Percentiles rank a stretch among this genome's conserved stretches.
Evolutionary conservation across 345 rosid genomes (phyloP).

Genomic region (Lagerstroemia speciosa): DNA sequence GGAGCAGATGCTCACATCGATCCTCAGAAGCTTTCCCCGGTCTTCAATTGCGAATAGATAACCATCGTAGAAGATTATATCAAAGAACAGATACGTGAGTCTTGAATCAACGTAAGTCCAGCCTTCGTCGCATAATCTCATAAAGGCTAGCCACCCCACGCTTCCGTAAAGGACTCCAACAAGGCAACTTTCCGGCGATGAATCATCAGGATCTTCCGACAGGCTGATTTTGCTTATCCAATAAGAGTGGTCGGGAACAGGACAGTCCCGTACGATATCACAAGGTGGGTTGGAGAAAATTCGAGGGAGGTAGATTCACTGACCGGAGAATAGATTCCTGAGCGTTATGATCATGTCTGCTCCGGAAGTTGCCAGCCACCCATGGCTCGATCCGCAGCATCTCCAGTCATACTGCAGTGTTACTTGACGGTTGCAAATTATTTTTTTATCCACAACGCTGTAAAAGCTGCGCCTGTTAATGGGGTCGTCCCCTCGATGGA

Average conservation of each 20-base stretch:
- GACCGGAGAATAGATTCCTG: not conserved
- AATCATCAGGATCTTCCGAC: not conserved
- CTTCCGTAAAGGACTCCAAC: not conserved
- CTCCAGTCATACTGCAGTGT: not conserved
- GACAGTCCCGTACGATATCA: not conserved
- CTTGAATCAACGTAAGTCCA: not conserved
- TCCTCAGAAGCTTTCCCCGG: not conserved
- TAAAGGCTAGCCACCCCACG: not conserved
- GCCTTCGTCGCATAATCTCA: not conserved
- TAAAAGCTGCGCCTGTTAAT: not conserved
- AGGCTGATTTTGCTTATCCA: not conserved
- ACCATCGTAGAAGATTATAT: not conserved
- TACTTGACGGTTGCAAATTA: not conserved
- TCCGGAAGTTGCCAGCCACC: not conserved
- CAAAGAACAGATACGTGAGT: not conserved
- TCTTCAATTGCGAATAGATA: not conserved
- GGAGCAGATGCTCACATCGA: not conserved
- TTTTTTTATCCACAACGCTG: not conserved
- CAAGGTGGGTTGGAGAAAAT: not conserved
- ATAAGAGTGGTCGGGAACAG: not conserved
- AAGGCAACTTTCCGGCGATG: not conserved
- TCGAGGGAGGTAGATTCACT: not conserved
- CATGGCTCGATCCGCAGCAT: conserved; percentile 1
- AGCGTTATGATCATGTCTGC: not conserved
- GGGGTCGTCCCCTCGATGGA: not conserved